A percentile compares a stretch with the other conserved stretches of the same genome.
phyloP scores from a whole-genome alignment of 768 basidiomycete species.

The Naganishia antarctica region DNA sequence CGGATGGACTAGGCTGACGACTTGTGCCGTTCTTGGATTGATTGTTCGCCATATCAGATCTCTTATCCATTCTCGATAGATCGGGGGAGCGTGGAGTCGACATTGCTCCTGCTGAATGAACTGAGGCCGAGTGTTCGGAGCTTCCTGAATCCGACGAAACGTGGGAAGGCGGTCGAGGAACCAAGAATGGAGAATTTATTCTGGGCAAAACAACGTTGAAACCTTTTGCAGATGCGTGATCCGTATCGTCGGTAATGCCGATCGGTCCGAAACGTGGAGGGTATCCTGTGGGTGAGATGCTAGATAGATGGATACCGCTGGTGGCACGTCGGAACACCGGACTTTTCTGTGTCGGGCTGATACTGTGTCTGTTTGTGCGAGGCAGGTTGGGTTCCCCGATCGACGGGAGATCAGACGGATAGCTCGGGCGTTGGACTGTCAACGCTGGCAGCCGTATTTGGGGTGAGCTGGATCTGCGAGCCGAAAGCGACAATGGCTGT shows the following conservation, averaged over 20 bases:
- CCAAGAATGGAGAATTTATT: constrained; percentile 15
- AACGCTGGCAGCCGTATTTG: not conserved
- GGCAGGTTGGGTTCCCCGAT: not conserved
- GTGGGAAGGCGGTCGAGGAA: constrained; percentile 3
- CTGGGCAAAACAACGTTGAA: not conserved
- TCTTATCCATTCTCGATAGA: not conserved
- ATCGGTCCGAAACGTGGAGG: not conserved
- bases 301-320: not conserved
- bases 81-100: constrained; percentile 5
- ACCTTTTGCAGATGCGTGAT: not conserved
- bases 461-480: constrained; percentile 4
- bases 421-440: constrained; percentile 9
- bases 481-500: not conserved
- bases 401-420: constrained; percentile 6
- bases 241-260: not conserved
- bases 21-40: not conserved
- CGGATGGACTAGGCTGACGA: constrained; percentile 1
- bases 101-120: not conserved
- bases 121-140: not conserved
- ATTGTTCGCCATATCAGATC: no score
- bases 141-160: constrained; percentile 6
- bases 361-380: not conserved
- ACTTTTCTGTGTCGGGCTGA: not conserved
- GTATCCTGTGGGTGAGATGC: not conserved
- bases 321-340: not conserved